phyloP scores from a whole-genome alignment of 257 asterid species.

The Striga asiatica region DNA sequence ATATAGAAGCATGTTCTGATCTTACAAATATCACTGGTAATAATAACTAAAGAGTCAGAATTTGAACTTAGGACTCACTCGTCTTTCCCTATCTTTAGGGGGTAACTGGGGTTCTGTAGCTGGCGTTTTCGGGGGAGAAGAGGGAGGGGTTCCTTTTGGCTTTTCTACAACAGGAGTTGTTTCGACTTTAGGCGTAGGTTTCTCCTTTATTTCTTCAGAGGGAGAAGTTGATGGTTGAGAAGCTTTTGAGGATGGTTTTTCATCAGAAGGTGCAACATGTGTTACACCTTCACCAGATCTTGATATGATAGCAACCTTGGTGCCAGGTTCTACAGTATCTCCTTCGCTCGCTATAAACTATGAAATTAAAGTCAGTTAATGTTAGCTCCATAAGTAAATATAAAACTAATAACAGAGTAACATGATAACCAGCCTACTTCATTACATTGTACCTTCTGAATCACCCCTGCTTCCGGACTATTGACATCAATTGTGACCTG shows the following conservation, averaged over 20 bases:
- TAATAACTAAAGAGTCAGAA: neutral
- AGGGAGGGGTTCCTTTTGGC: constrained; percentile 38
- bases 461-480: constrained; percentile 98
- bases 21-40: neutral
- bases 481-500: constrained; percentile 96
- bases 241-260: constrained; percentile 55
- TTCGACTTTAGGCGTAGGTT: constrained; percentile 43
- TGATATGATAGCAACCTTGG: constrained; percentile 78
- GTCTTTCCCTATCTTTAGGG: constrained; percentile 93
- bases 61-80: constrained; percentile 44
- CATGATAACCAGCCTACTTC: neutral
- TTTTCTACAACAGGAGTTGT: constrained; percentile 38
- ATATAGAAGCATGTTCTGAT: neutral
- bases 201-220: constrained; percentile 49
- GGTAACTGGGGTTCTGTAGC: constrained; percentile 90
- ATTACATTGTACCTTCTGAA: constrained; percentile 53
- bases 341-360: constrained; percentile 90
- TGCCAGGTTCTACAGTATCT: constrained; percentile 92
- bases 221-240: constrained; percentile 32
- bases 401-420: neutral
- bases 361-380: neutral
- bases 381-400: constrained; percentile 11
- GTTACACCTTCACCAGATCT: constrained; percentile 77
- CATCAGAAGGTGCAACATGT: constrained; percentile 81
- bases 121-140: constrained; percentile 55